Evolutionary conservation across 169 alveolate genomes (phyloP), one percentile per base, ranked within the genome.

Genomic region (Plasmodium chabaudi): DNA sequence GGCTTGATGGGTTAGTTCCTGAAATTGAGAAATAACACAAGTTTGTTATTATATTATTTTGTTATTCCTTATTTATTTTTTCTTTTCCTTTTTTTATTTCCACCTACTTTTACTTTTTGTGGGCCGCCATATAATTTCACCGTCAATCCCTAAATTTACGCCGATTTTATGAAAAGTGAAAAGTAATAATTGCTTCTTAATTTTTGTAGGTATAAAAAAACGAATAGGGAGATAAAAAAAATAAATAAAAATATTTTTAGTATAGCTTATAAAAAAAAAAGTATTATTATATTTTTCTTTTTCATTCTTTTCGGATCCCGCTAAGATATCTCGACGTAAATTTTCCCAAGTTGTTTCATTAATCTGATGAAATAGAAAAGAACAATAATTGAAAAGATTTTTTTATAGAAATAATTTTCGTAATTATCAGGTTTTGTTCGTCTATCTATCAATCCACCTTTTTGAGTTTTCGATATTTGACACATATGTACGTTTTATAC

Each of bases 341-440:
- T 75, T 75, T 64, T 75, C 88, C 68, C 64, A 67, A 1, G 88
- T 75, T n/a, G 88, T 75, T 46, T 75, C 88, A 55, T 75, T 75
- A 3, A 75, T 63, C 88, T 75, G 61, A 39, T 64, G 6, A 67
- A 42, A 67, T n/a, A 19, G 25, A 10, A 13, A 39, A 64, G 42
- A 64, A 39, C 9, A 27, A 64, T 9, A 25, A 64, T 9, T 6
- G 15, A 64, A 13, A 7, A 60, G 12, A 60, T 60, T 23, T 60
- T 12, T 60, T 19, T 60, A 21, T 34, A 34, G 42, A 34, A 34
- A 34, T 34, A 34, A 34, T 34, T 34, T 4, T 5, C 1, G 5
- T 27, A 3, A 4, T 49, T 49, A 12, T 49, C 6, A 12, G 19
- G 13, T 49, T 49, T 49, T 49, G 5, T 4, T 49, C 59, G 59